Conservation (phyloP, 2,329 filamentous ascomycete species). For the Cladophialophora psammophila region DNA sequence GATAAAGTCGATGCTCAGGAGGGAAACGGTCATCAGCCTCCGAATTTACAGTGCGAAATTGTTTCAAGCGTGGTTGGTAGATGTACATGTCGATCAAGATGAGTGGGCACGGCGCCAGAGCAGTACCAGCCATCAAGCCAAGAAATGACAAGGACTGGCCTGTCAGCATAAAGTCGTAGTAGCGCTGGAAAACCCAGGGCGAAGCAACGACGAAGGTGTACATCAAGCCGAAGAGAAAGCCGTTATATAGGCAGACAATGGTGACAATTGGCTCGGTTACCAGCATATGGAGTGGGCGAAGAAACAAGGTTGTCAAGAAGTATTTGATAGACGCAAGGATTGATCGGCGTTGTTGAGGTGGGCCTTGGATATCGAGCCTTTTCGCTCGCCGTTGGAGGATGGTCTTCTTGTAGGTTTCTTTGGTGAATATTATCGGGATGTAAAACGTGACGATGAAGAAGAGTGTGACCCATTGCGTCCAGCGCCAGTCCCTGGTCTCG, state of each 20-base stretch:
- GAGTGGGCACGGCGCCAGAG: constrained; percentile 33
- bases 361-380: constrained; percentile 21
- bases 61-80: constrained; percentile 57
- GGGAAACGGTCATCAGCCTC: constrained; percentile 25
- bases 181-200: constrained; percentile 71
- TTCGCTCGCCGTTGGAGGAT: constrained; percentile 36
- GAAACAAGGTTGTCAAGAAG: constrained; percentile 47
- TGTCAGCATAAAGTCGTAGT: constrained; percentile 33
- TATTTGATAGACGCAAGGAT: constrained; percentile 61
- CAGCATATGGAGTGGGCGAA: constrained; percentile 69
- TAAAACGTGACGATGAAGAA: constrained; percentile 44
- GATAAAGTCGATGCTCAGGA: constrained; percentile 42
- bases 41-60: constrained; percentile 22
- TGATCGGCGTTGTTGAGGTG: constrained; percentile 55
- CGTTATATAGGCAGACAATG: constrained; percentile 74
- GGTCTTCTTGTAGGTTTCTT: constrained; percentile 45
- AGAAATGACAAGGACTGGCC: constrained; percentile 38
- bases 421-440: constrained; percentile 43
- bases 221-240: constrained; percentile 77
- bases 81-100: constrained; percentile 35
- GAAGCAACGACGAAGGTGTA: constrained; percentile 89
- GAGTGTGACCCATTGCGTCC: constrained; percentile 46
- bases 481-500: constrained; percentile 56
- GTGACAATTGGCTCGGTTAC: constrained; percentile 74
- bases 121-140: constrained; percentile 35